Base-by-base conservation (phyloP, 2,329 filamentous ascomycete species). In the Colletotrichum tabaci region DNA sequence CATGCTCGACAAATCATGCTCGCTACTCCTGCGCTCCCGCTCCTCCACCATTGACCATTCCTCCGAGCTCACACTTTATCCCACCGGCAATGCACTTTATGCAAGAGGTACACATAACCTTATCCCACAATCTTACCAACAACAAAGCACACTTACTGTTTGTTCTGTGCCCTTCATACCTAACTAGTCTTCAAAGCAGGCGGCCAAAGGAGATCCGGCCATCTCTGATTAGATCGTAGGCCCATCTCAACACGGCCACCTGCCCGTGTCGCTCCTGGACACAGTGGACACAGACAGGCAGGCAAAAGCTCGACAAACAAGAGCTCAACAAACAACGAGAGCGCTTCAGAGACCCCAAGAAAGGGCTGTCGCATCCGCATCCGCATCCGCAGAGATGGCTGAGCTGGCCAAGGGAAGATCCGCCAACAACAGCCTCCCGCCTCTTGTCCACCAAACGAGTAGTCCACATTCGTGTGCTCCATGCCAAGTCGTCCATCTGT, bases 61-160 rank as follows among this genome's bases (percentile, higher is more conserved):
- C 38, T 23, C 56, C 23, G 38, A 47, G 57, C 65, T 47, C n/a
- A 30, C 21, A 38, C 44, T 58, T 65, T 23, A 65, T n/a, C 53
- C 61, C 67, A 15, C 38, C 35, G 49, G 15, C 35, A 63, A 49
- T 50, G 60, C 30, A 26, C 56, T 61, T 62, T 57, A 67, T 71
- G 67, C 67, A 62, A 61, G 30, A 26, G 10, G 60, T 46, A n/a
- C 18, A 30, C 30, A 30, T 30, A 26, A 61, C 15, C 58, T 38
- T 57, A 50, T 56, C 6, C 18, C 30, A 26, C 26, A 26, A 3
- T 26, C 26, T 26, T 26, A 1, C 26, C 26, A 4, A 26, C 26
- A 26, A 26, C 26, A 26, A 26, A 26, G 26, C 30, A 6, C 3
- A 30, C 30, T 7, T 30, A 30, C 30, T 1, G 30, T 30, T 9